These are phyloP conservation scores for Penicillium roqueforti DNA, from an alignment of 495 filamentous ascomycete species.

Conservation along the genomic window DNA sequence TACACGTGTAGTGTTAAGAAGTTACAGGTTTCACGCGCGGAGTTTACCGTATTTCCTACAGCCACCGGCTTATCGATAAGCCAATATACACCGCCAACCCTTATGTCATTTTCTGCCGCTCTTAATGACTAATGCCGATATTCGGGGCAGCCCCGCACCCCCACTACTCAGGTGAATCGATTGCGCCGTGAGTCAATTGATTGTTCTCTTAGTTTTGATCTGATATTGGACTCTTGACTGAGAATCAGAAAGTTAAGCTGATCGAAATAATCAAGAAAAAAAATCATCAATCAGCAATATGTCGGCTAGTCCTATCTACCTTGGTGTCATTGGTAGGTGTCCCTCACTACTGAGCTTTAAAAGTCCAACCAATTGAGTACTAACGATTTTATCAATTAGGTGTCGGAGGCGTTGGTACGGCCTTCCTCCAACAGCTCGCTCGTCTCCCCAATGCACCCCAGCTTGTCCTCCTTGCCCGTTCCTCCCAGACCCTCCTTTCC, in stretches of 20 bases:
- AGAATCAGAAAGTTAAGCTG: background rate
- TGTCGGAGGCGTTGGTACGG: conserved; percentile 86
- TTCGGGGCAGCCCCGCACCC: conserved; percentile 14
- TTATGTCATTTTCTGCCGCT: background rate
- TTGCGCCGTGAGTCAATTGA: conserved; percentile 10
- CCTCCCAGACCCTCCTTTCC: conserved; percentile 69
- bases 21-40: background rate
- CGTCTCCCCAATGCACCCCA: conserved; percentile 59
- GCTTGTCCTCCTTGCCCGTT: conserved; percentile 76
- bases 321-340: conserved; percentile 43
- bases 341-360: conserved; percentile 3
- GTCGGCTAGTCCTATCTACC: conserved; percentile 43
- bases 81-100: background rate
- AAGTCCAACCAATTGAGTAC: background rate
- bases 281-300: conserved; percentile 22
- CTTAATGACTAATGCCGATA: conserved; percentile 8
- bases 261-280: background rate
- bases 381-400: conserved; percentile 46
- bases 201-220: background rate
- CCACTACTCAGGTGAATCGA: conserved; percentile 7
- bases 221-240: background rate
- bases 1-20: background rate
- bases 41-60: too few relatives aligned
- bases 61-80: conserved; percentile 10
- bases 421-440: conserved; percentile 79